Evolutionary conservation across 2,329 filamentous ascomycete species (phyloP).

Genomic region (Achaetomium macrosporum): DNA sequence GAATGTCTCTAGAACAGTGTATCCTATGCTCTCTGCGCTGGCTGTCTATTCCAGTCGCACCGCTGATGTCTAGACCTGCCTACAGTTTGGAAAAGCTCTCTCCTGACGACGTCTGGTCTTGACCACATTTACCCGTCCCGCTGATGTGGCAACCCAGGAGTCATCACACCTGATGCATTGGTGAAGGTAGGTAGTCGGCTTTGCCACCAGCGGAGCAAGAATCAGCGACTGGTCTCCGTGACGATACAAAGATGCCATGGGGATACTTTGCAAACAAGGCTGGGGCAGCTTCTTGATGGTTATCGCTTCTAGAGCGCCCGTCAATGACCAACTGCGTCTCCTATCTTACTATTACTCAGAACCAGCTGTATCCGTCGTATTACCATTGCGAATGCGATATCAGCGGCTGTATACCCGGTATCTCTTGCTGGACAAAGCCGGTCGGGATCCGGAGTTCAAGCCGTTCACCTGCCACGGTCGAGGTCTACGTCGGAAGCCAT

Average conservation of each 20-base stretch:
- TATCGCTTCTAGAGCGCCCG: not conserved
- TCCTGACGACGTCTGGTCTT: conserved; percentile 1
- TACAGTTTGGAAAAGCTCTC: not conserved
- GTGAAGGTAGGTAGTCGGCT: not conserved
- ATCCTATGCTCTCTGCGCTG: not conserved
- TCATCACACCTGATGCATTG: not conserved
- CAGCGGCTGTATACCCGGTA: conserved; percentile 6
- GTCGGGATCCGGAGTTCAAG: conserved; percentile 11
- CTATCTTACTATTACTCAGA: not conserved
- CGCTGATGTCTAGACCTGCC: not conserved
- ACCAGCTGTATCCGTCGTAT: conserved; percentile 1
- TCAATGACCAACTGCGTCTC: not conserved
- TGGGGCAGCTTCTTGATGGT: not conserved
- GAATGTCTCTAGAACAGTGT: conserved; percentile 12
- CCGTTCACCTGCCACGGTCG: conserved; percentile 12
- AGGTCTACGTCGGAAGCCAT: conserved; percentile 21
- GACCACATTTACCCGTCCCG: conserved; percentile 17
- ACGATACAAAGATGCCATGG: not conserved
- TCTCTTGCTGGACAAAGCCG: conserved; percentile 16
- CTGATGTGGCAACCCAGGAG: conserved; percentile 4
- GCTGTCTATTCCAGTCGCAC: not conserved
- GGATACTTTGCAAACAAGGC: not conserved
- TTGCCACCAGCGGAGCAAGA: not conserved
- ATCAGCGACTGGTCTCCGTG: not conserved
- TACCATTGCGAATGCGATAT: conserved; percentile 11